phyloP scores from a whole-genome alignment of 2,329 filamentous ascomycete species.

The Cyphellophora europaea region DNA sequence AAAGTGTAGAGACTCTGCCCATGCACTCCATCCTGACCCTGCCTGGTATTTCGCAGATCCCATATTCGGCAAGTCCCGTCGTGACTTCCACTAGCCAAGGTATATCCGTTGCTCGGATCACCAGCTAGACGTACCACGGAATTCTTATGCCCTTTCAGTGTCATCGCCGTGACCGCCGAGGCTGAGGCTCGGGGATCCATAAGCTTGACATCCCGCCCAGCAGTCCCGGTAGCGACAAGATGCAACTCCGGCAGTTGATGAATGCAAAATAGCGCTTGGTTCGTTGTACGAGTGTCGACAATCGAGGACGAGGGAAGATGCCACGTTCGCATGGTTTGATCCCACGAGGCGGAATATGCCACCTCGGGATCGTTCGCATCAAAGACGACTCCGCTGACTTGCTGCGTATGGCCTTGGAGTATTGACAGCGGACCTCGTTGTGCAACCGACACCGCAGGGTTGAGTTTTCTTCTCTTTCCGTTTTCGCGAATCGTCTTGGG shows the following conservation, averaged over 20 bases:
- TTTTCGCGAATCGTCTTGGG: constrained; percentile 53
- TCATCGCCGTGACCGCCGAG: constrained; percentile 71
- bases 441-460: constrained; percentile 46
- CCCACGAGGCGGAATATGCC: constrained; percentile 82
- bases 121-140: constrained; percentile 50
- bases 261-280: constrained; percentile 73
- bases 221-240: constrained; percentile 65
- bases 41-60: constrained; percentile 69
- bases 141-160: constrained; percentile 82
- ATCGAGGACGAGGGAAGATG: constrained; percentile 73
- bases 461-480: constrained; percentile 69
- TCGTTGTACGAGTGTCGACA: constrained; percentile 74
- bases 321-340: constrained; percentile 84
- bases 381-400: constrained; percentile 74
- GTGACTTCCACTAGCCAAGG: constrained; percentile 80
- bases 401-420: constrained; percentile 60
- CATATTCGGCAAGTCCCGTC: constrained; percentile 90
- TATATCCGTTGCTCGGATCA: constrained; percentile 62
- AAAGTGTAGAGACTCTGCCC: constrained; percentile 71
- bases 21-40: constrained; percentile 47
- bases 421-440: constrained; percentile 73
- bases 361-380: constrained; percentile 77
- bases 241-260: constrained; percentile 59
- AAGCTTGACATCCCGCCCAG: constrained; percentile 80
- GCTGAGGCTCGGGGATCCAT: constrained; percentile 79